Evolutionary conservation across 2,329 filamentous ascomycete species (phyloP), one percentile per base, ranked within the genome.

Genomic region (Ascochyta koolunga): DNA sequence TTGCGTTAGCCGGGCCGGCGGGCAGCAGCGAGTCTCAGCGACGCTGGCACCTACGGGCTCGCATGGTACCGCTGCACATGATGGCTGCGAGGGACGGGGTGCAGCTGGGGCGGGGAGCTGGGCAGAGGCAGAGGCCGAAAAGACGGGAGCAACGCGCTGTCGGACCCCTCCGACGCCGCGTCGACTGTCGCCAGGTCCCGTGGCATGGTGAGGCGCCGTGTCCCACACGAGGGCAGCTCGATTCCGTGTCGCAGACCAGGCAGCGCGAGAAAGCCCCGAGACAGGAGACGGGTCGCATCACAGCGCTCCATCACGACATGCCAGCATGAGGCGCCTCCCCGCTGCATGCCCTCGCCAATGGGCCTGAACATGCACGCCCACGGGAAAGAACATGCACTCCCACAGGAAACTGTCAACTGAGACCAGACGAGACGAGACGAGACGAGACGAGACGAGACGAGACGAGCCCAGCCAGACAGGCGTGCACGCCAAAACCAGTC

Each of bases 1-100:
- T 1, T 25, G 22, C 19, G 16, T 54, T 24, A 49, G 51, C 21
- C 11, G 44, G 32, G 35, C 45, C 45, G 16, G 9, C 39, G 32
- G 29, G 37, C n/a, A 39, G 36, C 37, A 48, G 41, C 35, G 7
- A 40, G 29, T 15, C 3, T 40, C 2, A 18, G 38, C 42, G 45
- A 19, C 13, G 37, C 22, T 36, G 45, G 40, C 29, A 46, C 54
- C 56, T 51, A 44, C 37, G 65, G 67, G 66, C 68, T 65, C 65
- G 68, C 52, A 69, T 49, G 55, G 67, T 70, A 55, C 62, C 61
- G 65, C 50, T 47, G 46, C 51, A 54, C 63, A 54, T 55, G 50
- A 41, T 43, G 54, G 41, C 35, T 56, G 44, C 41, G 48, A 45
- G 60, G 22, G 5, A 2, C 22, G 1, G 22, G 5, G 22, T 24